Evolutionary conservation across 1,284 basidiomycete species (phyloP).

Genomic region (Leccinum solheimii): DNA sequence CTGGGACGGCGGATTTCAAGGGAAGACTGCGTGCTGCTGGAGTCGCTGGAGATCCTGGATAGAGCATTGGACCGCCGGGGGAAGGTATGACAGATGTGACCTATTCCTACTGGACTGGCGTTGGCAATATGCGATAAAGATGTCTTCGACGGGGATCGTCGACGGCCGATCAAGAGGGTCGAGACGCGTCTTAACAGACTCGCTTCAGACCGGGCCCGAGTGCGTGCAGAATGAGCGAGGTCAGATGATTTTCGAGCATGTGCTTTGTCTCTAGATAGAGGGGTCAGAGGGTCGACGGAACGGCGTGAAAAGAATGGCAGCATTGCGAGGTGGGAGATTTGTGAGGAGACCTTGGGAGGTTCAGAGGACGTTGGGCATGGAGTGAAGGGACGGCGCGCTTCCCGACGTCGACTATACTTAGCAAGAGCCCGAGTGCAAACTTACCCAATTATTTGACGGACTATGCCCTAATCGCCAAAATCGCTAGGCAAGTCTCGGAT

Average conservation of each 20-base stretch:
- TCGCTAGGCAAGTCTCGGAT: slow-evolving; percentile 17
- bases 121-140: slow-evolving; percentile 2
- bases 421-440: slow-evolving; percentile 2
- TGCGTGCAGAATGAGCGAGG: slow-evolving; percentile 17
- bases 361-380: slow-evolving; percentile 13
- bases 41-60: slow-evolving; percentile 25
- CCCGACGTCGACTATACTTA: background rate
- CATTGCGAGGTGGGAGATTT: slow-evolving; percentile 9
- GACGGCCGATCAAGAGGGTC: slow-evolving; percentile 26
- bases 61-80: slow-evolving; percentile 12
- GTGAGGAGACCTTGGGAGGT: background rate
- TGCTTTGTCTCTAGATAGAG: slow-evolving; percentile 8
- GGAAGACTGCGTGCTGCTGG: slow-evolving; percentile 24
- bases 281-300: slow-evolving; percentile 24
- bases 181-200: slow-evolving; percentile 32
- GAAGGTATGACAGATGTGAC: slow-evolving; percentile 12
- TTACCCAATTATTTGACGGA: slow-evolving; percentile 26
- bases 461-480: slow-evolving; percentile 19
- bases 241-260: slow-evolving; percentile 2
- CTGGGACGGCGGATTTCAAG: slow-evolving; percentile 36
- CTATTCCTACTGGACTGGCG: slow-evolving; percentile 17
- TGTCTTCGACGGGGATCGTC: slow-evolving; percentile 24
- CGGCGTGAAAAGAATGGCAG: slow-evolving; percentile 35
- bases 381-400: background rate
- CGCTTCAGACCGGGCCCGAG: slow-evolving; percentile 28